Conservation (phyloP, 2,329 filamentous ascomycete species). For the Penicillium carneum region DNA sequence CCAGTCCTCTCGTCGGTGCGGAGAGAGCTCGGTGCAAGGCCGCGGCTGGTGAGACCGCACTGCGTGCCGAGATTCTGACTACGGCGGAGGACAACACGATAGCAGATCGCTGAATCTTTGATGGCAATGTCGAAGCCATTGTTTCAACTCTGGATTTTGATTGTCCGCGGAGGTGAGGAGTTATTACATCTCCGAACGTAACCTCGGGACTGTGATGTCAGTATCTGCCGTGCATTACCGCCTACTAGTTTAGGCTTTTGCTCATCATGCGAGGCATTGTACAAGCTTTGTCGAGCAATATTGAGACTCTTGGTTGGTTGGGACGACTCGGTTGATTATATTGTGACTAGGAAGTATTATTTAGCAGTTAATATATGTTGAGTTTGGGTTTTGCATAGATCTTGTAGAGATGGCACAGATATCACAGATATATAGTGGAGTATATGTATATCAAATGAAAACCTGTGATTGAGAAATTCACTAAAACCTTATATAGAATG, state of each 20-base stretch:
- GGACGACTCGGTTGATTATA: fast-evolving
- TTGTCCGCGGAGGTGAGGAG: slow-evolving; percentile 7
- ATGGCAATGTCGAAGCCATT: slow-evolving; percentile 28
- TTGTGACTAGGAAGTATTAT: not conserved
- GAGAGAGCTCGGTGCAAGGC: slow-evolving; percentile 23
- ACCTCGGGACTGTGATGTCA: slow-evolving; percentile 33
- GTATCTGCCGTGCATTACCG: slow-evolving; percentile 28
- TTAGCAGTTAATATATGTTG: not conserved
- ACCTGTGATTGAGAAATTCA: not conserved
- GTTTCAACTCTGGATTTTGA: slow-evolving; percentile 6
- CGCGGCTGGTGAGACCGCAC: slow-evolving; percentile 10
- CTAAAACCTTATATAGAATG: not conserved
- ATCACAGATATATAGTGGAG: slow-evolving; percentile 6
- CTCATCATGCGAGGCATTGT: not conserved
- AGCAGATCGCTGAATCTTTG: slow-evolving; percentile 23
- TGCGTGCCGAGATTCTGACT: slow-evolving; percentile 19
- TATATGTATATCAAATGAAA: not conserved
- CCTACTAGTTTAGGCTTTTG: slow-evolving; percentile 17
- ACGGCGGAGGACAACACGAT: slow-evolving; percentile 6
- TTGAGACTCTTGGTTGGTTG: too few species aligned
- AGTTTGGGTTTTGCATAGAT: too few species aligned
- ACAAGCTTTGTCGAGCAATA: not conserved
- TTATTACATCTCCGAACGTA: not conserved
- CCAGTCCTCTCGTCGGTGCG: slow-evolving; percentile 27
- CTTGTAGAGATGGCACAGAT: not conserved